Conservation (phyloP, 306 rosid species). For the Inga laurina region DNA sequence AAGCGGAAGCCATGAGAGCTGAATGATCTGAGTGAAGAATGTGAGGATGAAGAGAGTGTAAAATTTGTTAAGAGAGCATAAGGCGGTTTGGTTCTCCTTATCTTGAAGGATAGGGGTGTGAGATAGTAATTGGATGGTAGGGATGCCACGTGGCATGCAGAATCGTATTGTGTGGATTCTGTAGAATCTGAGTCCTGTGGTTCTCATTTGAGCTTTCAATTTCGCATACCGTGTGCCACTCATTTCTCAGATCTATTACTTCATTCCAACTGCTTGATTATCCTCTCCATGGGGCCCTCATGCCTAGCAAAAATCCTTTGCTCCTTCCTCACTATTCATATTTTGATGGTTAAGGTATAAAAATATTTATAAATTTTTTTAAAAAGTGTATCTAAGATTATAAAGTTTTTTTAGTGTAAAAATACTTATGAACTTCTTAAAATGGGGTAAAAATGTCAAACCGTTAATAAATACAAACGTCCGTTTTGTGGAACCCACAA, state of each 20-base stretch:
- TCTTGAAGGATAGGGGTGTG: conserved; percentile 58
- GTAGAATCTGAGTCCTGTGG: conserved; percentile 39
- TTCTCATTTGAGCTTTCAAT: conserved; percentile 19
- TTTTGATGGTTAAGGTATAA: too few relatives aligned
- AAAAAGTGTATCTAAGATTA: too few relatives aligned
- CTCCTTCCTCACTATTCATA: too few relatives aligned
- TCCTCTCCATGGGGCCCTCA: neutral
- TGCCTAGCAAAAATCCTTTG: neutral
- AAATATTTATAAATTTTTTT: too few relatives aligned
- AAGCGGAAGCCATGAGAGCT: conserved; percentile 4
- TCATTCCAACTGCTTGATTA: neutral
- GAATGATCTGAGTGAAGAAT: conserved; percentile 1
- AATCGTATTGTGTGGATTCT: conserved; percentile 49
- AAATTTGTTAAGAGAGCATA: conserved; percentile 17
- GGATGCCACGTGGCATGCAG: conserved; percentile 55
- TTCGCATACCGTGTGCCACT: neutral
- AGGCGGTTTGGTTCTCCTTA: conserved; percentile 37
- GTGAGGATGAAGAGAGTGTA: neutral
- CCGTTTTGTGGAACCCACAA: too few relatives aligned
- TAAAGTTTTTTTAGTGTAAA: too few relatives aligned
- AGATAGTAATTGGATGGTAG: conserved; percentile 36
- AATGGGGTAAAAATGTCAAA: too few relatives aligned
- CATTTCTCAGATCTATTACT: neutral
- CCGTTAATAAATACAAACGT: too few relatives aligned
- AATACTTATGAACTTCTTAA: too few relatives aligned